Evolutionary conservation across 495 filamentous ascomycete species (phyloP), one percentile per base, ranked within the genome.

Genomic region (Pseudevernia furfuracea): DNA sequence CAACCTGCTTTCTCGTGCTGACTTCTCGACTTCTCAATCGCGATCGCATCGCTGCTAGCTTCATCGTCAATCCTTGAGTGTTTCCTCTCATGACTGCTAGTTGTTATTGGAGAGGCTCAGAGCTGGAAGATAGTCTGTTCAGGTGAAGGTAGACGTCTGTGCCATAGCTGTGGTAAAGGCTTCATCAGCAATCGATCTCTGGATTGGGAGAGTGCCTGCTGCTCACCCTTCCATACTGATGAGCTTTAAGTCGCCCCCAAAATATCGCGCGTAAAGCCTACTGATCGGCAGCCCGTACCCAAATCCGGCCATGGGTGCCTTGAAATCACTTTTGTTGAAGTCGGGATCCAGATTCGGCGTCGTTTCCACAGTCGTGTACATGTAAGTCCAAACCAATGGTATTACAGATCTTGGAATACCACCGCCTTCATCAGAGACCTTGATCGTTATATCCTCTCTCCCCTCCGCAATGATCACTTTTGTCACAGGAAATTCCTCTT

Each of bases 141-240:
- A 98, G 84, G 74, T 98, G 94, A 56, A 98, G 89, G 75, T 98
- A 98, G 43, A 97, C 94, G 72, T 98, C 94, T 43, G 94, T 98
- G 59, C 94, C 94, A 75, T 98, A 98, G 48, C 94, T 98, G 67
- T 28, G 37, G 36, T 0, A 14, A 9, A 43, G 36, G 32, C 23
- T n/a, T 11, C 12, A 38, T 66, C n/a, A 66, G 64, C 19, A 39
- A 21, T 21, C 5, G 15, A 32, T 17, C 9, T 39, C 15, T 59
- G 9, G 14, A n/a, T 23, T 10, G 4, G 39, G 34, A 65, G 60
- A 37, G 36, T 55, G 43, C 36, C 36, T 52, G 15, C 3, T 39
- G 76, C 91, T 78, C 80, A 96, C 94, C 94, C 94, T 79, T 98
- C 94, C 94, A 98, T 97, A 73, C 93, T 97, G 71, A 97, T 98